Base-by-base conservation (phyloP, 164 flowering plant species). In the Magnolia kwangsiensis region DNA sequence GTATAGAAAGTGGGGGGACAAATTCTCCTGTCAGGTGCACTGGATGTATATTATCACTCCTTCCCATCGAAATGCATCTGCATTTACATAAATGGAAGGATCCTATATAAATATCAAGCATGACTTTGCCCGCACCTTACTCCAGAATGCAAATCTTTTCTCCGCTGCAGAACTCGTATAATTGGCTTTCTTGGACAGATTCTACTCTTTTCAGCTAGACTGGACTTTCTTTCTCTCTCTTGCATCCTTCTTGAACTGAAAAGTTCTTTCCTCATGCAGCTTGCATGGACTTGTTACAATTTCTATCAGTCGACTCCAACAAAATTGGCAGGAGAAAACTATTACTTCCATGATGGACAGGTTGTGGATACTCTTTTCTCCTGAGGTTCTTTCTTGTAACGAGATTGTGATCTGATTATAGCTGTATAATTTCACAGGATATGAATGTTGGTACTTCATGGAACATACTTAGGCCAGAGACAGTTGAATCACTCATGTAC, bases 391-490 rank as follows among this genome's bases (percentile, higher is more conserved):
- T 9, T 45, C 50, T 29, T 68, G 31, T 37, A 16, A 29, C 29
- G 50, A 18, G 49, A 50, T n/a, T 45, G 2, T 49, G 29, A 51
- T 70, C 55, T 70, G 58, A 50, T 51, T 19, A 55, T 55, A 16
- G 13, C 13, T 16, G 61, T 16, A 55, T 55, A 16, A 55, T 16
- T 11, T 11, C 73, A 76, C 83, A 96, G 99, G 98, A 96, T 84
- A 90, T 96, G 98, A 88, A 81, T 77, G 97, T 93, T 27, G 98
- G 98, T 73, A 96, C 99, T 71, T 94, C 99, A 14, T 96, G 99
- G 99, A 96, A 94, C 82, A 94, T 96, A 82, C 77, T 94, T 87
- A 89, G 99, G 85, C 99, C 99, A 29, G 98, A 96, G 86, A 96
- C 99, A n/a, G 90, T 96, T 63, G 99, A 96, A 82, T 96, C 99